Evolutionary conservation across 2,329 filamentous ascomycete species (phyloP).

Genomic region (Coniella vitis): DNA sequence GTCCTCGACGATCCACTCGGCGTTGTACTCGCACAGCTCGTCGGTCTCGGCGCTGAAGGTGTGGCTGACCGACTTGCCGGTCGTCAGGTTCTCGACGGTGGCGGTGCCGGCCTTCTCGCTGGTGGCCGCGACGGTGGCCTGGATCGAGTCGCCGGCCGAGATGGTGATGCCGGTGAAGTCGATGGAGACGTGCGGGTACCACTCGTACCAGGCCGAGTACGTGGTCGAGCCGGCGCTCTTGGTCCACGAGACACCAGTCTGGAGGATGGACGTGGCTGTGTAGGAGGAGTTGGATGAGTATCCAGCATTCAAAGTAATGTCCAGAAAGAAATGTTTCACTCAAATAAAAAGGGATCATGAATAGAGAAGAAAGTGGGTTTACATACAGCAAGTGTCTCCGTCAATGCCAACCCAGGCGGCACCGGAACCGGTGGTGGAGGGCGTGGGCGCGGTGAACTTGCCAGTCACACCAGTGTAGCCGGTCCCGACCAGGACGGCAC

Average conservation of each 20-base stretch:
- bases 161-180: constrained; percentile 17
- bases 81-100: constrained; percentile 39
- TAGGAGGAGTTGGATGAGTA: too few relatives aligned
- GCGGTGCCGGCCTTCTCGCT: constrained; percentile 36
- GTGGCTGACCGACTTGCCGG: constrained; percentile 43
- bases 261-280: constrained; percentile 38
- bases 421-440: constrained; percentile 31
- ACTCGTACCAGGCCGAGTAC: constrained; percentile 55
- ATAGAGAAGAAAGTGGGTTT: not conserved
- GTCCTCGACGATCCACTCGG: constrained; percentile 58
- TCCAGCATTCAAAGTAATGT: too few relatives aligned
- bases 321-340: too few relatives aligned
- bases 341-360: not conserved
- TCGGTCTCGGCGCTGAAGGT: constrained; percentile 36
- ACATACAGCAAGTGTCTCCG: constrained; percentile 42
- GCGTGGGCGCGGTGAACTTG: constrained; percentile 44
- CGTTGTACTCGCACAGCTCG: constrained; percentile 46
- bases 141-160: constrained; percentile 16
- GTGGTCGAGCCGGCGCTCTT: constrained; percentile 31
- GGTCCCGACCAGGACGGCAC: constrained; percentile 44
- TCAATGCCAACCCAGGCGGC: constrained; percentile 57
- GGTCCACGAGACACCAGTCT: constrained; percentile 50
- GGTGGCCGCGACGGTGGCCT: constrained; percentile 25
- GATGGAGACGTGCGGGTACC: constrained; percentile 47
- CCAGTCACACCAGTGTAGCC: constrained; percentile 44